Base-by-base conservation (phyloP, 1,284 basidiomycete species). In the Rhodotorula glutinis region DNA sequence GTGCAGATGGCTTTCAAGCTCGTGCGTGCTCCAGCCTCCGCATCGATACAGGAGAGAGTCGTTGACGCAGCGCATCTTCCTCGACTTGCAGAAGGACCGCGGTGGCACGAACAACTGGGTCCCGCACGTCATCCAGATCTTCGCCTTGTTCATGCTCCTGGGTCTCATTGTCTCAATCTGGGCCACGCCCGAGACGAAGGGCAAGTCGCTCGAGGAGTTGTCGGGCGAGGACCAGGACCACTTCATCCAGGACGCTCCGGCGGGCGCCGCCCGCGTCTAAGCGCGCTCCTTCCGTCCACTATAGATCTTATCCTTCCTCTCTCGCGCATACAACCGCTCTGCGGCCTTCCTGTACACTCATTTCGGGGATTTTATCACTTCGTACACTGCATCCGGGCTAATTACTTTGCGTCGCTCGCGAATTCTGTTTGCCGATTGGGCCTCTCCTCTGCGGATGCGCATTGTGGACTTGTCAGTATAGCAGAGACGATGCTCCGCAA, bases 81-180 rank as follows among this genome's bases (percentile, higher is more conserved):
- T n/a, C n/a, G n/a, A 10, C 53, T 29, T 1, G 5, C 46, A 51
- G 25, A 72, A 73, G 71, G 72, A 73, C 57, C 66, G 66, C 13
- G 72, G 72, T 57, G 72, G 72, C 52, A 53, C 57, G 59, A 65
- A 65, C 61, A 54, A 56, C 51, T 62, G 63, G 63, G 53, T 59
- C 17, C 60, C 40, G 44, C 65, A 21, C 63, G 85, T 85, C 70
- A 77, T 88, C 30, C 83, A 89, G 78, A 85, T 89, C 70, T 88
- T 88, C 69, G 87, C 87, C 4, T 79, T 88, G 66, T 90, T 90
- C 84, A 90, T 90, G 73, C 54, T 90, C 69, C 88, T 87, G 0
- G 89, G 89, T 71, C 17, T 51, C 25, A 83, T 90, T 73, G 83
- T 86, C 80, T 87, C 89, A 10, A 90, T 88, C 2, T 80, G 90